These are phyloP conservation scores for Psidium guajava DNA, from an alignment of 345 rosid species.

Conservation along the genomic window DNA sequence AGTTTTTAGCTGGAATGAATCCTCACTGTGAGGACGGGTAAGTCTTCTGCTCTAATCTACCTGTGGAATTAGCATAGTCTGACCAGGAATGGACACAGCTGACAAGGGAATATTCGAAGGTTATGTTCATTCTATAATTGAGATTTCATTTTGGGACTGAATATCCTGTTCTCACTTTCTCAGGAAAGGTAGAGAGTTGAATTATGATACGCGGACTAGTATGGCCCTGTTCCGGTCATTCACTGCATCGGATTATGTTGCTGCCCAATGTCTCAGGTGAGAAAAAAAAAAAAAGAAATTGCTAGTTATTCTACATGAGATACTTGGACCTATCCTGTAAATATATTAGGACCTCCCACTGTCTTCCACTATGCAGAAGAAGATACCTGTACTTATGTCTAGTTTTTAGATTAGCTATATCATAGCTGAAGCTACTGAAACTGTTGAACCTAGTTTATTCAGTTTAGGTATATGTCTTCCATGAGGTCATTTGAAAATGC, in stretches of 20 bases:
- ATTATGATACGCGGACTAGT: constrained; percentile 58
- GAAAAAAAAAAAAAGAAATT: neutral
- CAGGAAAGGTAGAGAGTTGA: constrained; percentile 52
- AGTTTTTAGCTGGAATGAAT: constrained; percentile 22
- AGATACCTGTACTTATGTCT: neutral
- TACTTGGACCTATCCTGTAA: neutral
- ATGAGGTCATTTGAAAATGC: neutral
- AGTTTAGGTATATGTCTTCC: neutral
- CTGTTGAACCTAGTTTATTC: neutral
- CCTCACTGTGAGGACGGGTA: constrained; percentile 70
- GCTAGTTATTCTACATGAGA: neutral
- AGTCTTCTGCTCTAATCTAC: neutral
- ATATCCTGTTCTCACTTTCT: neutral
- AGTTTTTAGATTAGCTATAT: neutral
- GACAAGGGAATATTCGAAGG: neutral
- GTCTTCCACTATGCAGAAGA: neutral
- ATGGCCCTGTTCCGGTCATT: constrained; percentile 65
- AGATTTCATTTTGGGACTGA: neutral
- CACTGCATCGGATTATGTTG: constrained; percentile 63
- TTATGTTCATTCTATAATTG: neutral
- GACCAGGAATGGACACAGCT: neutral
- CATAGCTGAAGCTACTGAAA: neutral
- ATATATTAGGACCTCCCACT: neutral
- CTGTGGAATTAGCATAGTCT: neutral
- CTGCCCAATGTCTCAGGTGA: constrained; percentile 75